Percentiles rank a stretch among this genome's conserved stretches.
phyloP scores from a whole-genome alignment of 164 flowering plant species.

The Magnolia changhungtana region DNA sequence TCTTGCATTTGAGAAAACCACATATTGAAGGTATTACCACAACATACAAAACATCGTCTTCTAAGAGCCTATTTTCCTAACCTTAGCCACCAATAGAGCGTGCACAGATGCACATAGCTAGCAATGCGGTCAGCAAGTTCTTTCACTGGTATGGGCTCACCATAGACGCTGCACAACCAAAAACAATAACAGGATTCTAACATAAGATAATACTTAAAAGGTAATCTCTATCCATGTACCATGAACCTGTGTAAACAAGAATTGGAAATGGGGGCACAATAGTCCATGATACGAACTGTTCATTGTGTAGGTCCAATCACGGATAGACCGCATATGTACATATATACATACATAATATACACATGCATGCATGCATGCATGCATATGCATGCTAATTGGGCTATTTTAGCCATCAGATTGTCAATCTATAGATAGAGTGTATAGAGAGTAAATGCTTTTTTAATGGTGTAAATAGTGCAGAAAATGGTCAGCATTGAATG shows the following conservation, averaged over 20 bases:
- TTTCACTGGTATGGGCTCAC: constrained; percentile 85
- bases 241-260: not conserved
- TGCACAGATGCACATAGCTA: constrained; percentile 93
- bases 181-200: not conserved
- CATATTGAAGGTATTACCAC: not conserved
- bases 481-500: not conserved
- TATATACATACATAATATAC: too few relatives aligned
- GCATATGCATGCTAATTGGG: too few relatives aligned
- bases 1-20: constrained; percentile 5
- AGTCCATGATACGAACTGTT: not conserved
- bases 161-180: constrained; percentile 60
- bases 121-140: constrained; percentile 98
- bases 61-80: constrained; percentile 12
- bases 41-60: too few relatives aligned
- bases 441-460: too few relatives aligned
- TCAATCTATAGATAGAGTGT: too few relatives aligned
- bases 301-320: too few relatives aligned
- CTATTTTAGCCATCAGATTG: too few relatives aligned
- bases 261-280: not conserved
- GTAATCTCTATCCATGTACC: not conserved
- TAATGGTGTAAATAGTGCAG: not conserved
- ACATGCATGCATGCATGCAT: too few relatives aligned
- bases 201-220: not conserved
- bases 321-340: too few relatives aligned
- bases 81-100: constrained; percentile 99